Conservation (phyloP, 768 basidiomycete genomes). For the Macrolepiota fuliginosa region DNA sequence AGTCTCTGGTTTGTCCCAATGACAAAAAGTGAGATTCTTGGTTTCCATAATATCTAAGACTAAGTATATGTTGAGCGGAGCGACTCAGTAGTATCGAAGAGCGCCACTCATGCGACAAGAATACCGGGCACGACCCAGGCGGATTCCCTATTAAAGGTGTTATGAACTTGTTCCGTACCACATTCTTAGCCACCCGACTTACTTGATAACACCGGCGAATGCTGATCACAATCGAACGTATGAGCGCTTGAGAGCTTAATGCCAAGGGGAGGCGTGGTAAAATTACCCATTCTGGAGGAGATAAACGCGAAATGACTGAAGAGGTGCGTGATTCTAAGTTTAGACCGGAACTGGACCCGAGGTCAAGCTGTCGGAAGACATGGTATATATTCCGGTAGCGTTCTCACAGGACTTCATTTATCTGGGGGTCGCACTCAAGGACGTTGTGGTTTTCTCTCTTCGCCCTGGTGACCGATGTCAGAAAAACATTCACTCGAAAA, state of each 20-base stretch:
- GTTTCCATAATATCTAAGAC: no score
- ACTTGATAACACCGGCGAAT: no score
- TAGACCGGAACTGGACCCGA: not conserved
- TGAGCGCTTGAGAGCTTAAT: not conserved
- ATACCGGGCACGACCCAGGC: no score
- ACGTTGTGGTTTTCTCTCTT: not conserved
- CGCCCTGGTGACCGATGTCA: not conserved
- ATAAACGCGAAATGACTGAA: not conserved
- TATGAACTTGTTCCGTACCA: no score
- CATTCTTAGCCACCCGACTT: no score
- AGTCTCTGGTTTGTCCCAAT: no score
- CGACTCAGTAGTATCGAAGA: no score
- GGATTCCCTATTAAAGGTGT: no score
- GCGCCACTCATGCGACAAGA: no score
- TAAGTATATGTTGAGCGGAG: no score
- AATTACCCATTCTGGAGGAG: not conserved
- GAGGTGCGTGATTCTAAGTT: not conserved
- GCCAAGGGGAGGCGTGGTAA: not conserved
- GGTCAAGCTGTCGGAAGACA: not conserved
- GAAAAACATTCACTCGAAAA: not conserved
- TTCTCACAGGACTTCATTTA: not conserved
- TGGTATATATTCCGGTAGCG: not conserved
- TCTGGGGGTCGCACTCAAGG: not conserved
- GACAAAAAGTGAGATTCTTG: no score
- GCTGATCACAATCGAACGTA: not conserved